Evolutionary conservation across 73 alveolate genomes (phyloP).

Genomic region (Paramecium primaurelia): DNA sequence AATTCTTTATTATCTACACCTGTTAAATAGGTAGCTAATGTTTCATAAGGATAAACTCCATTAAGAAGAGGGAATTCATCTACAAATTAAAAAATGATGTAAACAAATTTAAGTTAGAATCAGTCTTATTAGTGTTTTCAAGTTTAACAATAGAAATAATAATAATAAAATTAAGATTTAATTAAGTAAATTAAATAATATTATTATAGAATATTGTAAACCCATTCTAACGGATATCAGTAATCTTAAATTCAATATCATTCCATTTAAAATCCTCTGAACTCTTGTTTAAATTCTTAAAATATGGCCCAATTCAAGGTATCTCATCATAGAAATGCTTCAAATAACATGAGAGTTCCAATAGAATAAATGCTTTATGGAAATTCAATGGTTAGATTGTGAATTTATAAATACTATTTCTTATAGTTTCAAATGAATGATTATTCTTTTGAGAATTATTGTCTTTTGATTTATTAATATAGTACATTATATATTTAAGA

Average conservation of each 20-base stretch:
- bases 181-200: background rate
- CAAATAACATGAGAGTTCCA: background rate
- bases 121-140: background rate
- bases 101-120: background rate
- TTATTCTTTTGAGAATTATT: background rate
- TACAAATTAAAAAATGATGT: background rate
- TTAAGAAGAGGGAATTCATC: conserved; percentile 23
- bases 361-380: background rate
- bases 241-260: background rate
- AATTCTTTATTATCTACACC: background rate
- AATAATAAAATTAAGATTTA: background rate
- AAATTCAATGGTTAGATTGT: background rate
- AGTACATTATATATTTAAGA: background rate
- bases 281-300: background rate
- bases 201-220: background rate
- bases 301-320: background rate
- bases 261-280: background rate
- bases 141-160: background rate
- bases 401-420: background rate
- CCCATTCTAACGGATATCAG: background rate
- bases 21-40: conserved; percentile 18
- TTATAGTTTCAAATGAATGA: background rate
- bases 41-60: background rate
- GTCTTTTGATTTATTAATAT: background rate
- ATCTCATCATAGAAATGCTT: background rate